Evolutionary conservation across 805 yeast species (phyloP), one percentile per base, ranked within the genome.

Genomic region (Maudiozyma saulgeensis): DNA sequence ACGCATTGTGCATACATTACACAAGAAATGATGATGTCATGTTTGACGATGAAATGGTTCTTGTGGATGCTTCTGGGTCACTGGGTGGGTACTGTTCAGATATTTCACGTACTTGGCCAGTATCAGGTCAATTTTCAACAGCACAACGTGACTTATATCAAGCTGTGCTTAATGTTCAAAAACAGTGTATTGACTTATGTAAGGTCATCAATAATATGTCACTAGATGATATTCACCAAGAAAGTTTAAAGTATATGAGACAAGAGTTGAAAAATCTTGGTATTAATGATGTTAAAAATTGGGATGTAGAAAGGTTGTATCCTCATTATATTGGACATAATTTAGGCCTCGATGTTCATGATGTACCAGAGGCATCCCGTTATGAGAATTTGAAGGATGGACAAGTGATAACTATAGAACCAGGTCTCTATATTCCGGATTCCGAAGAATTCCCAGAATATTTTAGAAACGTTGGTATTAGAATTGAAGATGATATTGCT

Each of bases 291-390:
- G 63, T 82, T 19, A 71, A 75, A 44, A 73, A 71, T 31, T 68
- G 75, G 66, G 83, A 82, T 46, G 72, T 77, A 6, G 73, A 81
- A 42, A 68, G 75, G 38, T 61, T 79, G 37, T 93, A 90, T 62
- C 98, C 98, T 0, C 99, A 93, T 66, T 89, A 87, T 63, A 82
- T 93, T 56, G 99, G 99, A 6, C 99, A 93, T 66, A 89, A 93
- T 61, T 71, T 93, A 38, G 99, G 99, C 0, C 69, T 93, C 35
- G 99, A 90, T 60, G 85, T 90, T 25, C 96, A 87, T 67, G 96
- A 87, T 61, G 73, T 80, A 37, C 95, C 95, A 4, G 66, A 73
- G 2, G 74, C 73, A 39, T 76, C 91, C 3, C 74, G 88, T 53
- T 71, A 70, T 49, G 72, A 74, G 21, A 69, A 69, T 32, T 63